Evolutionary conservation across 208 protist species (phyloP).

Genomic region (Phytomonas sp.): DNA sequence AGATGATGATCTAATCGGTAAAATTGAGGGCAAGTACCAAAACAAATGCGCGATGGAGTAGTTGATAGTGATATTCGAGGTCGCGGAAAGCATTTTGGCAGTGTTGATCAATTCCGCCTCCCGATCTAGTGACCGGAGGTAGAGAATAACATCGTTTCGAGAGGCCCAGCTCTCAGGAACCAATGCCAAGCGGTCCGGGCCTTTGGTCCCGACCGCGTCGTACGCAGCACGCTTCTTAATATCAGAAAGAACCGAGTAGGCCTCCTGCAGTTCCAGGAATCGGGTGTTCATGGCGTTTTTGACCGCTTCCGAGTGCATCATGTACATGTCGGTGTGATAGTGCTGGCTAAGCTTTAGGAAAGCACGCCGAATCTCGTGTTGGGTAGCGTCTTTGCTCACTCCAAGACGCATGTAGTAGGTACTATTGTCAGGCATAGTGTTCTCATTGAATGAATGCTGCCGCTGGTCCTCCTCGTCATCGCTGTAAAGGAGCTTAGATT

Average conservation of each 20-base stretch:
- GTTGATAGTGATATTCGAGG: constrained; percentile 31
- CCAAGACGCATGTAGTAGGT: constrained; percentile 77
- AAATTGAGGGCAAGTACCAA: constrained; percentile 1
- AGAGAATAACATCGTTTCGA: constrained; percentile 43
- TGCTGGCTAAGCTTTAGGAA: constrained; percentile 72
- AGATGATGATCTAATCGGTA: neutral
- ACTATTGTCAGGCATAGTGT: constrained; percentile 25
- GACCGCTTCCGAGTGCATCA: constrained; percentile 20
- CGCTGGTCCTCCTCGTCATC: constrained; percentile 12
- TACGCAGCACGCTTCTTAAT: constrained; percentile 67
- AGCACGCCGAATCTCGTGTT: constrained; percentile 56
- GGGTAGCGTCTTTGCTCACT: constrained; percentile 33
- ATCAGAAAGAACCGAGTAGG: constrained; percentile 73
- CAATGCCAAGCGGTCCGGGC: constrained; percentile 42
- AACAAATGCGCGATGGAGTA: constrained; percentile 56
- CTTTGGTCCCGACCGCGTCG: constrained; percentile 44
- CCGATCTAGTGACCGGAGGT: constrained; percentile 51
- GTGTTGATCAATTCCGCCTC: constrained; percentile 46
- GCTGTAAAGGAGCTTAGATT: constrained; percentile 12
- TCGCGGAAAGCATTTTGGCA: constrained; percentile 48
- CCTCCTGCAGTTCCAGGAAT: constrained; percentile 73
- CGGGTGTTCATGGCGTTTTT: constrained; percentile 66
- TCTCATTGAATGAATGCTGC: neutral
- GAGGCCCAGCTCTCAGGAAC: constrained; percentile 32
- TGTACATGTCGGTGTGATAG: constrained; percentile 86